Conservation (phyloP, 306 rosid species). For the Cucurbita ficifolia region DNA sequence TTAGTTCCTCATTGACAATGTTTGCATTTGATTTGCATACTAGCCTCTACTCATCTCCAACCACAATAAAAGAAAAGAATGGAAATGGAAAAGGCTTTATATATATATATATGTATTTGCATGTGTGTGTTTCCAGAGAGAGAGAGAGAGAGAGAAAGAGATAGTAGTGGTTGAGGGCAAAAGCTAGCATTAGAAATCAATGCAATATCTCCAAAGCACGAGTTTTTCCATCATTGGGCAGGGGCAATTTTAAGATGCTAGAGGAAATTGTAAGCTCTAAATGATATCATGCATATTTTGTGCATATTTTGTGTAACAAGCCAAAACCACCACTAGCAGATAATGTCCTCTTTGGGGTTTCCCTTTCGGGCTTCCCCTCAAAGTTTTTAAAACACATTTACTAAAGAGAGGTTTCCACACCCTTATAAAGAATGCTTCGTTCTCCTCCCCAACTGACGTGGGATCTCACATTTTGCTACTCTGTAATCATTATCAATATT, state of each 20-base stretch:
- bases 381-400: no score
- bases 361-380: no score
- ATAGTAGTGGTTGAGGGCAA: not conserved
- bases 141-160: not conserved
- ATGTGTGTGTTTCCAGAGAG: not conserved
- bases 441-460: no score
- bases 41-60: slow-evolving; percentile 4
- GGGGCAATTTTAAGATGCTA: not conserved
- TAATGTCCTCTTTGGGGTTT: no score
- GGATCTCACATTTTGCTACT: no score
- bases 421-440: no score
- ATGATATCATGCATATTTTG: not conserved
- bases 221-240: slow-evolving; percentile 4
- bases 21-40: not conserved
- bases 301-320: not conserved
- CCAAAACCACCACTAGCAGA: no score
- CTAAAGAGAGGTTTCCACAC: no score
- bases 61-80: not conserved
- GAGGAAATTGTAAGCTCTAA: not conserved
- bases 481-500: not conserved
- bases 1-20: not conserved
- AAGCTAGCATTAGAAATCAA: not conserved
- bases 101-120: not conserved
- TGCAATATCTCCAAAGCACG: not conserved
- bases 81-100: not conserved